Evolutionary conservation across 2,329 filamentous ascomycete species (phyloP).

Genomic region (Colletotrichum sp.): DNA sequence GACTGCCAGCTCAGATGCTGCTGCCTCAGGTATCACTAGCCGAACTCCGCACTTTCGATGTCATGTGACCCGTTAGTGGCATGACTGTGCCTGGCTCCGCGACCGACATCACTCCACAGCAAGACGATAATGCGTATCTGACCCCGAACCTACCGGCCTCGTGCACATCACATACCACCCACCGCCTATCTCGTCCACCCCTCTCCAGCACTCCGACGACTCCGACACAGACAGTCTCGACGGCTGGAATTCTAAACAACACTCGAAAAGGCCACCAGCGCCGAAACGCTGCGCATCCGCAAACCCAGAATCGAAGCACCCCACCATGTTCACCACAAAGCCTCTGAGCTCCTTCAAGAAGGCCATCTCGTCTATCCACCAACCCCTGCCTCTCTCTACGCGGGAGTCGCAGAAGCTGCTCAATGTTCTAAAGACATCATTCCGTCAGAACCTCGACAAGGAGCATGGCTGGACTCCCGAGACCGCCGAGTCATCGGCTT

Average conservation of each 20-base stretch:
- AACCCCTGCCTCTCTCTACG: conserved; percentile 54
- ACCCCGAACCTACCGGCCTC: not conserved
- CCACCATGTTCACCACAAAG: conserved; percentile 38
- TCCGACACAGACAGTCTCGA: not conserved
- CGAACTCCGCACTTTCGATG: not conserved
- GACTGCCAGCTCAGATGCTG: not conserved
- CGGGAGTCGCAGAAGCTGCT: conserved; percentile 60
- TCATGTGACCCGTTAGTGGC: conserved; percentile 14
- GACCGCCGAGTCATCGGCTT: conserved; percentile 24
- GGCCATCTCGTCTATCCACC: conserved; percentile 51
- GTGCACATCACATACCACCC: not conserved
- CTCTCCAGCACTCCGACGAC: not conserved
- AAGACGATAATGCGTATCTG: not conserved
- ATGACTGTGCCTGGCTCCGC: not conserved
- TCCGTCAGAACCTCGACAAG: conserved; percentile 61
- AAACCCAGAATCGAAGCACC: not conserved
- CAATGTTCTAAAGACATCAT: conserved; percentile 60
- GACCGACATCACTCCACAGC: not conserved
- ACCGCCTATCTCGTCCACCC: not conserved
- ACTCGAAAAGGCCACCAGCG: not conserved
- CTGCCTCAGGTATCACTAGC: not conserved
- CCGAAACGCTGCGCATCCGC: not conserved
- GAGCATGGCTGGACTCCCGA: conserved; percentile 55
- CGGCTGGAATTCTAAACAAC: not conserved
- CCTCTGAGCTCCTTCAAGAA: conserved; percentile 42